Evolutionary conservation across 2,329 filamentous ascomycete genomes (phyloP), one percentile per base, ranked within the genome.

Genomic region (Penicillium sp.): DNA sequence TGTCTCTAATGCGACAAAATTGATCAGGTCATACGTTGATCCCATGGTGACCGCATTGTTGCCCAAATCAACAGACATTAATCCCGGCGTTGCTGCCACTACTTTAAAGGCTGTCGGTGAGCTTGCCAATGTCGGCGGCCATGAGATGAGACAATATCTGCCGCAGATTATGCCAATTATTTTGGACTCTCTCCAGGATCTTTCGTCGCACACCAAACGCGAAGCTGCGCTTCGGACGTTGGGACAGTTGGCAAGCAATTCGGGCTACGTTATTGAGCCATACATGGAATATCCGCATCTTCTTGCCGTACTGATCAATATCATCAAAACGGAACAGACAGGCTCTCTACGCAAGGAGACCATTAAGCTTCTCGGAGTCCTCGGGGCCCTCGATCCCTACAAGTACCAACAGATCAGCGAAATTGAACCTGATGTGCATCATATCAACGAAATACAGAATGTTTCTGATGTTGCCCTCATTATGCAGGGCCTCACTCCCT

Each of bases 11-110:
- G 93, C 94, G 0, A 93, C 95, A 57, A 88, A 88, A 52, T 82
- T 99, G 12, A 96, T 99, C 70, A 93, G 93, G 72, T 93, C 94
- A 3, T 97, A 97, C 67, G 94, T 99, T 43, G 91, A 97, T 67
- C 91, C 94, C 1, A 97, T 99, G 84, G 90, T 97, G 51, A 88
- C 88, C 12, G 91, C 97, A 1, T 82, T 99, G n/a, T 79, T 99
- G 2, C 94, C 94, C 1, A 97, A 97, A 72, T 90, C 93, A 6
- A 87, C 84, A 53, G 95, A 99, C 70, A 74, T 84, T 0, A 94
- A 91, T 63, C 85, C 92, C 0, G 89, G 90, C 37, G 94, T 99
- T 14, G 92, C 94, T 22, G 90, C 94, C 1, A 96, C 92, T 2
- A 96, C 96, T n/a, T 80, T 99, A 49, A 91, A 92, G 73, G 93